Evolutionary conservation across 2,329 filamentous ascomycete genomes (phyloP).

Genomic region (Beauveria sp.): DNA sequence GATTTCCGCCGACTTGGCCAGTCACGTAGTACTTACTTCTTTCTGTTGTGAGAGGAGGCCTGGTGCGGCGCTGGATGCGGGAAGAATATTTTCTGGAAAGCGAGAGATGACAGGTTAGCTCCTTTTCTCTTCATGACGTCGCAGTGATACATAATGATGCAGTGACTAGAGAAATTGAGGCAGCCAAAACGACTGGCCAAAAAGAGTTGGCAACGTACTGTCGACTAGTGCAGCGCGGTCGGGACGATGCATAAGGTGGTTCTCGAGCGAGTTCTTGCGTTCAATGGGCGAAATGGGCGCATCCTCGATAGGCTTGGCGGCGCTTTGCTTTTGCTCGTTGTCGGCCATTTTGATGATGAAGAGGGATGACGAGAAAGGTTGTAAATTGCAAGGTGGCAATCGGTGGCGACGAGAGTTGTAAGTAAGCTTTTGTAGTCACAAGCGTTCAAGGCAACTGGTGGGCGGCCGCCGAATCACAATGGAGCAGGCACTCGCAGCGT

Average conservation of each 20-base stretch:
- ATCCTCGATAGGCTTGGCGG: slow-evolving; percentile 34
- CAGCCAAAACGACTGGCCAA: not conserved
- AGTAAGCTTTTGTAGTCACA: not conserved
- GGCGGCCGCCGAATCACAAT: not conserved
- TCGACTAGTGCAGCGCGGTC: slow-evolving; percentile 72
- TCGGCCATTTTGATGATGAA: slow-evolving; percentile 21
- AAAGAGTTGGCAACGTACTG: slow-evolving; percentile 43
- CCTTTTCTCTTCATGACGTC: not conserved
- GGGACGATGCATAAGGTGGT: slow-evolving; percentile 64
- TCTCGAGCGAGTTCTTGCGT: slow-evolving; percentile 64
- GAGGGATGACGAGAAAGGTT: not conserved
- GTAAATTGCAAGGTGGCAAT: not conserved
- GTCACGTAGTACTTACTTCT: slow-evolving; percentile 41
- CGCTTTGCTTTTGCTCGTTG: slow-evolving; percentile 16
- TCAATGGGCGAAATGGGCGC: slow-evolving; percentile 44
- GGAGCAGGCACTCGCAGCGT: not conserved
- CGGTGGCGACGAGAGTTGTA: not conserved
- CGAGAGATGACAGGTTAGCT: slow-evolving; percentile 16
- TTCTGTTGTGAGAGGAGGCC: slow-evolving; percentile 71
- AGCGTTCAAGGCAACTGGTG: not conserved
- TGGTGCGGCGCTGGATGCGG: slow-evolving; percentile 68
- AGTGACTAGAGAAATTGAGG: not conserved
- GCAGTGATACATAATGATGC: not conserved
- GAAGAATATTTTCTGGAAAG: slow-evolving; percentile 72
- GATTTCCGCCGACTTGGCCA: not conserved